phyloP scores from a whole-genome alignment of 2,329 filamentous ascomycete genomes.

The Fusarium tupiense region DNA sequence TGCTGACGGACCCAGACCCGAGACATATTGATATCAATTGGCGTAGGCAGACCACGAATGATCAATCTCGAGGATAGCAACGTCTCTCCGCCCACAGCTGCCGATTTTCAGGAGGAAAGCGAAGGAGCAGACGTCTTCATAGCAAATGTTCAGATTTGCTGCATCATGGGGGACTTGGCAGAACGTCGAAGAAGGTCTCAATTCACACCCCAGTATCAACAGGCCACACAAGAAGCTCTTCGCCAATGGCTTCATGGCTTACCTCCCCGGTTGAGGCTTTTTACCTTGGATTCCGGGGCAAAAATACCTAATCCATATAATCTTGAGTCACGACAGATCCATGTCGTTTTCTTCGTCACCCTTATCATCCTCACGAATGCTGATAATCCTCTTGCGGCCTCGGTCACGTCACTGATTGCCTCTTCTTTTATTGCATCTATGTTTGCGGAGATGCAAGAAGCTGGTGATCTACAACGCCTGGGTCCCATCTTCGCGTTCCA shows the following conservation, averaged over 20 bases:
- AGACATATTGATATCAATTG: not conserved
- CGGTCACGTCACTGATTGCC: not conserved
- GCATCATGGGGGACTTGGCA: not conserved
- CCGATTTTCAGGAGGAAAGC: not conserved
- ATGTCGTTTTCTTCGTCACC: not conserved
- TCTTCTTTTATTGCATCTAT: not conserved
- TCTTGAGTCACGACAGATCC: not conserved
- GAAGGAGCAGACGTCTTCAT: not conserved
- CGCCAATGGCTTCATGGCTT: not conserved
- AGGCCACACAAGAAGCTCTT: not conserved
- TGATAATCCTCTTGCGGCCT: not conserved
- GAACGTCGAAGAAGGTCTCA: not conserved
- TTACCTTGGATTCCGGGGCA: not conserved
- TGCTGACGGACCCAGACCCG: not conserved
- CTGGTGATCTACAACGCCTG: not conserved
- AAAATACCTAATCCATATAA: not conserved
- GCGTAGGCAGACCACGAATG: not conserved
- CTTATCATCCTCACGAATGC: not conserved
- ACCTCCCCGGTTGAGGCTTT: not conserved
- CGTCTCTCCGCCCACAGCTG: not conserved
- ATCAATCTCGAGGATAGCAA: slow-evolving; percentile 2
- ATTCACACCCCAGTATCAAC: not conserved
- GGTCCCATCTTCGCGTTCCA: not conserved
- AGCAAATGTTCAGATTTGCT: not conserved
- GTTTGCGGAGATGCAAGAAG: not conserved